Conservation (phyloP, 1,284 basidiomycete species). For the Pterula multifida region DNA sequence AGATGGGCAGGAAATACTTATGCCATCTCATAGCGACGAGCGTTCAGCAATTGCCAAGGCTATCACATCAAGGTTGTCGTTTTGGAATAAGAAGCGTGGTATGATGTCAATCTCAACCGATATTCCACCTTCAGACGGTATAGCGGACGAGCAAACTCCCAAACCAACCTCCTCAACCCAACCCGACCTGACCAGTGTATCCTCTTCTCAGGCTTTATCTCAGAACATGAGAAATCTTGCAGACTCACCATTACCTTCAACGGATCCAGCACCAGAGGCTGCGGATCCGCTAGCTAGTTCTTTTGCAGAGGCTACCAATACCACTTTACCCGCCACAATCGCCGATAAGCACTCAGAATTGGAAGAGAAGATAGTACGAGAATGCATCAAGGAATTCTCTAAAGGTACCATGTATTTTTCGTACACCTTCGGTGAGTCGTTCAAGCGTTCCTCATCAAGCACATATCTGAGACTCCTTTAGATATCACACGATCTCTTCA, state of each 20-base stretch:
- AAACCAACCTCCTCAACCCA: background rate
- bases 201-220: background rate
- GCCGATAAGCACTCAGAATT: constrained; percentile 59
- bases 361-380: constrained; percentile 67
- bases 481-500: constrained; percentile 73
- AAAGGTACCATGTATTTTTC: constrained; percentile 78
- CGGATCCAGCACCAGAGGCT: constrained; percentile 15
- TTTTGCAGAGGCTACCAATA: constrained; percentile 40
- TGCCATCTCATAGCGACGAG: background rate
- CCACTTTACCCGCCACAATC: constrained; percentile 44
- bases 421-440: constrained; percentile 54
- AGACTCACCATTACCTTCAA: background rate
- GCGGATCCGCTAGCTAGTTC: constrained; percentile 33
- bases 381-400: constrained; percentile 55
- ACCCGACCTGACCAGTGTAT: background rate
- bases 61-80: constrained; percentile 53
- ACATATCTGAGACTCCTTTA: constrained; percentile 17
- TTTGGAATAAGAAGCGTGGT: constrained; percentile 49
- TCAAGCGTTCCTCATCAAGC: constrained; percentile 1
- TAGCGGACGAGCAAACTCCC: background rate
- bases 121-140: constrained; percentile 1
- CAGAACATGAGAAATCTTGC: background rate
- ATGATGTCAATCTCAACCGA: constrained; percentile 11
- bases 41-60: constrained; percentile 43
- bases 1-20: constrained; percentile 29